phyloP scores from a whole-genome alignment of 1,284 basidiomycete species.

The Cryptococcus wingfieldii region DNA sequence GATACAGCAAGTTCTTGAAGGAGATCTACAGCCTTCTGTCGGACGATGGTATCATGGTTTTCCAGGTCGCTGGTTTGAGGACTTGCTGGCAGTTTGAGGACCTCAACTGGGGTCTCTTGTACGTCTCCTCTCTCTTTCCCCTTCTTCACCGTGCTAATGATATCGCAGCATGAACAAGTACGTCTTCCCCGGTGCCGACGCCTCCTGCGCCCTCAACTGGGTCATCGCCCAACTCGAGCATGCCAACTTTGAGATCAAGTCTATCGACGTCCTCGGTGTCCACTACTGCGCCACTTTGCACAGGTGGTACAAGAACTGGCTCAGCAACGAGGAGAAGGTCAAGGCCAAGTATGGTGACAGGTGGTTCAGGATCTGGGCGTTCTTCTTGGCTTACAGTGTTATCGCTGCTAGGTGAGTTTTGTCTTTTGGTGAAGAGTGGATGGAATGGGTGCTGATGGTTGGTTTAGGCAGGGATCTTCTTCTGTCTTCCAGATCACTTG shows the following conservation, averaged over 20 bases:
- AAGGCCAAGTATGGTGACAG: slow-evolving; percentile 81
- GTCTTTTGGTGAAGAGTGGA: not conserved
- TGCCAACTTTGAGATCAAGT: slow-evolving; percentile 95
- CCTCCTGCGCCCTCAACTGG: slow-evolving; percentile 92
- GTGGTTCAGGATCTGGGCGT: slow-evolving; percentile 87
- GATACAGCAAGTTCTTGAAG: slow-evolving; percentile 81
- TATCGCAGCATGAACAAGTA: slow-evolving; percentile 81
- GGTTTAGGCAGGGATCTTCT: slow-evolving; percentile 68
- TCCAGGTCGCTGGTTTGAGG: slow-evolving; percentile 94
- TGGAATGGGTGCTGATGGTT: not conserved
- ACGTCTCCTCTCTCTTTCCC: slow-evolving; percentile 10
- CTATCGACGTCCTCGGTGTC: slow-evolving; percentile 91
- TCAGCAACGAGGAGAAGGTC: slow-evolving; percentile 82
- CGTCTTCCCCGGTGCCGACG: slow-evolving; percentile 96
- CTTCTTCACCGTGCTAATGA: not conserved
- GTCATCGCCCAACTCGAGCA: slow-evolving; percentile 71
- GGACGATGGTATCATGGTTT: slow-evolving; percentile 89
- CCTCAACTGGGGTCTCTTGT: slow-evolving; percentile 73
- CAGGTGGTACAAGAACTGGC: slow-evolving; percentile 95
- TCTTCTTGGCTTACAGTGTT: slow-evolving; percentile 78
- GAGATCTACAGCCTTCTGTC: slow-evolving; percentile 92
- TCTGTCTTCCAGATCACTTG: slow-evolving; percentile 93
- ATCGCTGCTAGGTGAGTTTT: slow-evolving; percentile 48
- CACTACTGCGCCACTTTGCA: slow-evolving; percentile 94
- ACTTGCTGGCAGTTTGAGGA: slow-evolving; percentile 97